Conservation (phyloP, 2,329 filamentous ascomycete genomes). For the Escovopsis sp. region DNA sequence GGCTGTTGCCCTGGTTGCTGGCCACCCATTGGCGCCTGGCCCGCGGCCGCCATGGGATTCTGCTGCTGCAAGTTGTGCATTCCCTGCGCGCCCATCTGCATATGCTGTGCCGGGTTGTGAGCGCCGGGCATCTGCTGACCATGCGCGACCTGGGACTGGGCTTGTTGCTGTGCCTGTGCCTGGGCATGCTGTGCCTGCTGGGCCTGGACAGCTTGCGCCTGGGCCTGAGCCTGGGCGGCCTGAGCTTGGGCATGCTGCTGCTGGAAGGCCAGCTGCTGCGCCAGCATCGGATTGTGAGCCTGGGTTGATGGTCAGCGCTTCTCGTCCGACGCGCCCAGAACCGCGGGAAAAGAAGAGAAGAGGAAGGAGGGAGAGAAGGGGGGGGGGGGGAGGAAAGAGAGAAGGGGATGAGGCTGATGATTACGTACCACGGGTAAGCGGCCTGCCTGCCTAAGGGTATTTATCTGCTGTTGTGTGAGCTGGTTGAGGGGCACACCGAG, state of each 20-base stretch:
- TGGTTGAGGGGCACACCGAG: slow-evolving; percentile 36
- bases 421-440: slow-evolving; percentile 25
- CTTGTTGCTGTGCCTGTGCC: slow-evolving; percentile 23
- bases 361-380: too few species aligned
- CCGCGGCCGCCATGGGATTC: slow-evolving; percentile 21
- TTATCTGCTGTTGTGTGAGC: slow-evolving; percentile 36
- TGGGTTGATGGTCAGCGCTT: slow-evolving; percentile 3
- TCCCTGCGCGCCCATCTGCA: slow-evolving; percentile 33
- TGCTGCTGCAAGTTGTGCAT: slow-evolving; percentile 30
- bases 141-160: slow-evolving; percentile 17
- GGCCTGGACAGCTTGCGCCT: slow-evolving; percentile 22
- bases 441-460: slow-evolving; percentile 31
- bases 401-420: too few species aligned
- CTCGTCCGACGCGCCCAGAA: background rate
- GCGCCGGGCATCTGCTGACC: slow-evolving; percentile 26
- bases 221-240: slow-evolving; percentile 23
- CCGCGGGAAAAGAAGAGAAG: too few species aligned
- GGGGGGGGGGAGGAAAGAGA: too few species aligned
- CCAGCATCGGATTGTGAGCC: slow-evolving; percentile 24
- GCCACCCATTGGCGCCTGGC: slow-evolving; percentile 16
- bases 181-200: too few species aligned
- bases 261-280: slow-evolving; percentile 34
- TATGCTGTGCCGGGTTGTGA: slow-evolving; percentile 31
- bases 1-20: slow-evolving; percentile 15
- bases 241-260: slow-evolving; percentile 25